Percentiles rank a stretch among this genome's conserved stretches.
Evolutionary conservation across 495 filamentous ascomycete genomes (phyloP).

Genomic region (Antarctomyces pellizariae): DNA sequence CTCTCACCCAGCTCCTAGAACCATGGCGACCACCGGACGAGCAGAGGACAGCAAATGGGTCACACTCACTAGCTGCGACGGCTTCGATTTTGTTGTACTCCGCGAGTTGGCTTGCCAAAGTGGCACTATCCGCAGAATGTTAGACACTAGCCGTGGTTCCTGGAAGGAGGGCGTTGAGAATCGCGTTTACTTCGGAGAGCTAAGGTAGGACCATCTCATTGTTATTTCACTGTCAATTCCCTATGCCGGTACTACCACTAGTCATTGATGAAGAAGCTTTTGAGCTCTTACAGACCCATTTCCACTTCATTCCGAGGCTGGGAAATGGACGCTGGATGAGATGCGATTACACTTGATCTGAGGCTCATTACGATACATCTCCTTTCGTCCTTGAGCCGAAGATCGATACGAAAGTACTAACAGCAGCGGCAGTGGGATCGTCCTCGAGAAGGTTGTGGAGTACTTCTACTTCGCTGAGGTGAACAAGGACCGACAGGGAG

Average conservation of each 20-base stretch:
- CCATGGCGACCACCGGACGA: too few species aligned
- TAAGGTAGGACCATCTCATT: slow-evolving; percentile 31
- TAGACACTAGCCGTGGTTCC: slow-evolving; percentile 51
- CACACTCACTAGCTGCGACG: slow-evolving; percentile 69
- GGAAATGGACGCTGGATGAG: slow-evolving; percentile 19
- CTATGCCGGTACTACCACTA: neutral
- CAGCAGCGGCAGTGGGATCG: slow-evolving; percentile 31
- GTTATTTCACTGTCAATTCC: slow-evolving; percentile 3
- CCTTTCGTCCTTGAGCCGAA: neutral
- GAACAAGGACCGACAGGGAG: slow-evolving; percentile 47
- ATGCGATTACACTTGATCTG: slow-evolving; percentile 35
- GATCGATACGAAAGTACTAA: neutral
- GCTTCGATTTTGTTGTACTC: slow-evolving; percentile 68
- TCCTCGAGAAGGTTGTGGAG: slow-evolving; percentile 79
- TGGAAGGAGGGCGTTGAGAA: too few species aligned
- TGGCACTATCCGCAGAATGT: slow-evolving; percentile 60
- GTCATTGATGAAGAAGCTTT: slow-evolving; percentile 17
- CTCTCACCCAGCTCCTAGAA: too few species aligned
- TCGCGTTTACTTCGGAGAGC: slow-evolving; percentile 47
- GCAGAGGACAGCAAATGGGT: slow-evolving; percentile 61
- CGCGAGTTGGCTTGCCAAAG: slow-evolving; percentile 54
- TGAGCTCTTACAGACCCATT: slow-evolving; percentile 9
- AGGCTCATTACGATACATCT: slow-evolving; percentile 10
- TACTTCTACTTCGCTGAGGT: slow-evolving; percentile 83
- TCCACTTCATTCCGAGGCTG: slow-evolving; percentile 10